phyloP scores from a whole-genome alignment of 2,329 filamentous ascomycete species.

The Aspergillus uvarum region DNA sequence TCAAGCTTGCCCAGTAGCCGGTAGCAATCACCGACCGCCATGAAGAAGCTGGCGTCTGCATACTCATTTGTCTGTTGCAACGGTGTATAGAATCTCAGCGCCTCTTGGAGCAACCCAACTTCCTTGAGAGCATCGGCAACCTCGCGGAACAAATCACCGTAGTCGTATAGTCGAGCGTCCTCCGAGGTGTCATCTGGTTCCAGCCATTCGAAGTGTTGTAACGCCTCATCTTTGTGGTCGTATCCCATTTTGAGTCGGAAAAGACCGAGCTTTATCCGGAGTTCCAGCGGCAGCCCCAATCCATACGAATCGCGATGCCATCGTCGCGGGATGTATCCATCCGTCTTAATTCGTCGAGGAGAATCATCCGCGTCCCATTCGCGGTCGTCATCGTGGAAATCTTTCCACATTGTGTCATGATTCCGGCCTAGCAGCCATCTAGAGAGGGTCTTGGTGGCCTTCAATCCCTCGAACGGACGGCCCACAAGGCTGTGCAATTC shows the following conservation, averaged over 20 bases:
- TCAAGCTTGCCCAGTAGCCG: slow-evolving; percentile 61
- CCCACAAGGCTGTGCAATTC: slow-evolving; percentile 71
- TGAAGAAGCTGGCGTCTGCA: slow-evolving; percentile 51
- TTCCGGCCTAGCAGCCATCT: slow-evolving; percentile 80
- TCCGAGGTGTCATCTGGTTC: slow-evolving; percentile 59
- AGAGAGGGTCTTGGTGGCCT: slow-evolving; percentile 67
- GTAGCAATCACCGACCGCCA: slow-evolving; percentile 62
- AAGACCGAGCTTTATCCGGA: slow-evolving; percentile 79
- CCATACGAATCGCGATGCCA: slow-evolving; percentile 66
- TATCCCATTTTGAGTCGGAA: slow-evolving; percentile 73
- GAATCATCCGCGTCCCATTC: slow-evolving; percentile 81
- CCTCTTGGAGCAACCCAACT: slow-evolving; percentile 53
- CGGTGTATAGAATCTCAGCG: slow-evolving; percentile 59
- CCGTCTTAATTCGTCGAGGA: slow-evolving; percentile 62
- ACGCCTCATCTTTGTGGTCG: slow-evolving; percentile 65
- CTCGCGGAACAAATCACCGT: slow-evolving; percentile 77
- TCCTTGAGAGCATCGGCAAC: slow-evolving; percentile 60
- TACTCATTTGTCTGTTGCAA: slow-evolving; percentile 49
- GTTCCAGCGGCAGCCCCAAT: slow-evolving; percentile 70
- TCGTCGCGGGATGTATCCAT: slow-evolving; percentile 58
- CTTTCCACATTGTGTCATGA: slow-evolving; percentile 75
- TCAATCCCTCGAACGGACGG: slow-evolving; percentile 65
- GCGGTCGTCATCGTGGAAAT: slow-evolving; percentile 69
- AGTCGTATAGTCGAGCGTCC: slow-evolving; percentile 59
- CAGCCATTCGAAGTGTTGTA: slow-evolving; percentile 69